phyloP scores from a whole-genome alignment of 345 rosid genomes.

The Gossypium australe region DNA sequence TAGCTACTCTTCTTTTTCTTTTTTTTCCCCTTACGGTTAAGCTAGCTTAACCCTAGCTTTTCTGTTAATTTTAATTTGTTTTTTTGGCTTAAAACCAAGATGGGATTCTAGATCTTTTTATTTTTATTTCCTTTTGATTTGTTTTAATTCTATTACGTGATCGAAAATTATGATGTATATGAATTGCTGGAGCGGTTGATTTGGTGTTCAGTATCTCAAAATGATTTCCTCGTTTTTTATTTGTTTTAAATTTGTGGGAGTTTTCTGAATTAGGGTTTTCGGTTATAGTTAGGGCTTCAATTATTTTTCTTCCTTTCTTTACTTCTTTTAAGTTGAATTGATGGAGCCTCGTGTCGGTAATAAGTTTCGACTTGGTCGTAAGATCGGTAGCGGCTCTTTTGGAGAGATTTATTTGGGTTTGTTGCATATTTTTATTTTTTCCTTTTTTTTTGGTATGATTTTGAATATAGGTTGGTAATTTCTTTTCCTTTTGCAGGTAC shows the following conservation, averaged over 20 bases:
- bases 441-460: not conserved
- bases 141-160: not conserved
- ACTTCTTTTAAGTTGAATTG: conserved; percentile 8
- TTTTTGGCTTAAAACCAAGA: not conserved
- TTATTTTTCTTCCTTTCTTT: not conserved
- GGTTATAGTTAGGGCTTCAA: conserved; percentile 3
- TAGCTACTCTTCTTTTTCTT: not conserved
- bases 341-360: conserved; percentile 92
- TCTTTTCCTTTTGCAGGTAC: conserved; percentile 46
- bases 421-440: not conserved
- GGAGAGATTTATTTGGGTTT: conserved; percentile 98
- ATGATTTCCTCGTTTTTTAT: not conserved
- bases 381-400: conserved; percentile 98
- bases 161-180: not conserved
- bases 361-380: conserved; percentile 84
- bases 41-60: conserved; percentile 7
- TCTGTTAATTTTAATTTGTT: not conserved
- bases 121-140: not conserved
- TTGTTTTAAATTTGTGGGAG: not conserved
- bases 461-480: not conserved
- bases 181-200: not conserved
- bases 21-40: not conserved
- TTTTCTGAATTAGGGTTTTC: not conserved
- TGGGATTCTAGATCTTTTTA: not conserved
- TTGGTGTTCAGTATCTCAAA: not conserved